Base-by-base conservation (phyloP, 2,329 filamentous ascomycete genomes). In the Cytospora leucostoma region DNA sequence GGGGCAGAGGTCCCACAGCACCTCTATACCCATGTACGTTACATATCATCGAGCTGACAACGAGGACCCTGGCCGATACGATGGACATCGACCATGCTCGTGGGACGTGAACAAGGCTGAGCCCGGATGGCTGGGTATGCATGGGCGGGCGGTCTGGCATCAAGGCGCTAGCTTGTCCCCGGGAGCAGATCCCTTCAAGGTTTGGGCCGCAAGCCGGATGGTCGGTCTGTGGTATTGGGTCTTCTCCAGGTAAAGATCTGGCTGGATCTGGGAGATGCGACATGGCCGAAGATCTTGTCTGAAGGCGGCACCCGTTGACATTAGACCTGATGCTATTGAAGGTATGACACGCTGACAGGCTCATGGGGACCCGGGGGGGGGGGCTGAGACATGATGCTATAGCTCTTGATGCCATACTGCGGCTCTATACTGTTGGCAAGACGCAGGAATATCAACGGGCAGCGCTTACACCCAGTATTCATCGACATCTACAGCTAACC, bases 31-130 rank as follows among this genome's bases (percentile, higher is more conserved):
- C 17, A 40, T 54, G 17, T 27, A 10, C 37, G 34, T 2, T 60
- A 51, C 7, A 37, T 38, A 38, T 17, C 12, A 47, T 21, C 37
- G 37, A 47, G 34, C 38, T 35, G 17, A 27, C 11, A 60, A 33
- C 37, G 33, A 54, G n/a, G n/a, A 15, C 53, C 15, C 17, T 49
- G 50, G 27, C 19, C 33, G 33, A 17, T 12, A 19, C 7, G 11
- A 32, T n/a, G 27, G 7, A 38, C 33, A 37, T 51, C 50, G 40
- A 35, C 56, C 59, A 62, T 64, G 59, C 50, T 34, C 35, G 34
- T 21, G 59, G 54, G 50, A 35, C 33, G 3, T 6, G 59, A 50
- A 62, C 55, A 65, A 59, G 63, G 63, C 63, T 62, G 63, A 58
- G 55, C 59, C 59, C 47, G 55, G 63, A 50, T 53, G 59, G 57